Evolutionary conservation across 352 stramenopile species (phyloP).

Genomic region (Phytophthora agathidicida): DNA sequence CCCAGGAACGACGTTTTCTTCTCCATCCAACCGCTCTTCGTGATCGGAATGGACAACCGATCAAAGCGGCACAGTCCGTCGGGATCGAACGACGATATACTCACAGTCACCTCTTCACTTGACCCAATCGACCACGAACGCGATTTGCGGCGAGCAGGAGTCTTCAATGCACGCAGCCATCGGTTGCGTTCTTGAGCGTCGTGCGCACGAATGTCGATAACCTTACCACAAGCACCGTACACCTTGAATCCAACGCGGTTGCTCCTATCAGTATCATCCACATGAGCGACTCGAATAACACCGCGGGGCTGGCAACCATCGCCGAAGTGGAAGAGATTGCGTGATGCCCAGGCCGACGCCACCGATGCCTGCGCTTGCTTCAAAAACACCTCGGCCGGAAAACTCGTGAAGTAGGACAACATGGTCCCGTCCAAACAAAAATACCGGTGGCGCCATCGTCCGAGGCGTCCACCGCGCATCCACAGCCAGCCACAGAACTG

Average conservation of each 20-base stretch:
- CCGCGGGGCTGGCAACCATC: conserved; percentile 62
- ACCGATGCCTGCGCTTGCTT: conserved; percentile 48
- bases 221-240: conserved; percentile 67
- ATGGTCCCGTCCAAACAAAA: conserved; percentile 76
- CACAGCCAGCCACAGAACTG: conserved; percentile 85
- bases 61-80: conserved; percentile 61
- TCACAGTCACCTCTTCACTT: conserved; percentile 58
- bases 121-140: conserved; percentile 65
- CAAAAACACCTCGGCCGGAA: conserved; percentile 77
- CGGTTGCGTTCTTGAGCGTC: conserved; percentile 66
- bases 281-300: conserved; percentile 73
- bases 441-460: conserved; percentile 76
- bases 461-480: conserved; percentile 68
- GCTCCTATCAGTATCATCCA: conserved; percentile 61
- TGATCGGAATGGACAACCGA: conserved; percentile 63
- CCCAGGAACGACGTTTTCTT: conserved; percentile 64
- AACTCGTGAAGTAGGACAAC: conserved; percentile 73
- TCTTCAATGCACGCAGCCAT: conserved; percentile 71
- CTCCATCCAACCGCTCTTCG: conserved; percentile 71
- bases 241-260: conserved; percentile 71
- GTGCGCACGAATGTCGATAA: conserved; percentile 74
- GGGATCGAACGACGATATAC: conserved; percentile 59
- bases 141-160: conserved; percentile 60
- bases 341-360: conserved; percentile 31
- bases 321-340: conserved; percentile 48